These are phyloP conservation scores for Rosa hybrid DNA, from an alignment of 331 rosid genomes.

Conservation along the genomic window DNA sequence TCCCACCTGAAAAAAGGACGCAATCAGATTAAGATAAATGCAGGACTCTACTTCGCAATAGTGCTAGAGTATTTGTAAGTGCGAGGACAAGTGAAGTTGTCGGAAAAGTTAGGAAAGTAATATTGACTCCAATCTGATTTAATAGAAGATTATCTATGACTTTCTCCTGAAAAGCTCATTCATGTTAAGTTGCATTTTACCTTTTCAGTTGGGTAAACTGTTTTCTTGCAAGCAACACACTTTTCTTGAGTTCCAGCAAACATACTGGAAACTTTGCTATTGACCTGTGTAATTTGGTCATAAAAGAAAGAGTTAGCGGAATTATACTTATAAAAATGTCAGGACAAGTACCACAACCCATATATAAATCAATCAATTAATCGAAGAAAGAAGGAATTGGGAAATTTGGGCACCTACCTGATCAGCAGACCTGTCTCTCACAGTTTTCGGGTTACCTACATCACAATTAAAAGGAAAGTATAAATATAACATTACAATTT, in stretches of 20 bases:
- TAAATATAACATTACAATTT: slow-evolving; percentile 12
- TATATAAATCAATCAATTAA: neutral
- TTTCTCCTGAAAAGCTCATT: neutral
- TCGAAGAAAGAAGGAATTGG: neutral
- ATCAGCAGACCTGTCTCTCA: slow-evolving; percentile 68
- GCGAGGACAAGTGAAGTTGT: neutral
- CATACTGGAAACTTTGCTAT: slow-evolving; percentile 68
- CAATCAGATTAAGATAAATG: neutral
- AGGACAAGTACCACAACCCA: neutral
- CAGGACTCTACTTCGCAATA: neutral
- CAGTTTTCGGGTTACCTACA: slow-evolving; percentile 66
- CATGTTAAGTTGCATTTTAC: slow-evolving; percentile 28
- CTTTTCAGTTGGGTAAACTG: slow-evolving; percentile 97
- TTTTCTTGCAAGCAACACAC: slow-evolving; percentile 83
- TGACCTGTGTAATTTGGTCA: slow-evolving; percentile 51
- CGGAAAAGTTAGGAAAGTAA: neutral
- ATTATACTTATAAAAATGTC: neutral
- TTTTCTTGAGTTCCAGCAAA: slow-evolving; percentile 94
- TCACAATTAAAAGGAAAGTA: slow-evolving; percentile 9
- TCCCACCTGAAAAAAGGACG: slow-evolving; percentile 54
- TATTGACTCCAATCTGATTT: neutral
- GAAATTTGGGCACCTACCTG: slow-evolving; percentile 48
- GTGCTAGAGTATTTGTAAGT: neutral
- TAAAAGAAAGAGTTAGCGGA: slow-evolving; percentile 6
- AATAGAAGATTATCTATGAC: too few relatives aligned